Base-by-base conservation (phyloP, 2,329 filamentous ascomycete species). In the Diaporthe destruens region DNA sequence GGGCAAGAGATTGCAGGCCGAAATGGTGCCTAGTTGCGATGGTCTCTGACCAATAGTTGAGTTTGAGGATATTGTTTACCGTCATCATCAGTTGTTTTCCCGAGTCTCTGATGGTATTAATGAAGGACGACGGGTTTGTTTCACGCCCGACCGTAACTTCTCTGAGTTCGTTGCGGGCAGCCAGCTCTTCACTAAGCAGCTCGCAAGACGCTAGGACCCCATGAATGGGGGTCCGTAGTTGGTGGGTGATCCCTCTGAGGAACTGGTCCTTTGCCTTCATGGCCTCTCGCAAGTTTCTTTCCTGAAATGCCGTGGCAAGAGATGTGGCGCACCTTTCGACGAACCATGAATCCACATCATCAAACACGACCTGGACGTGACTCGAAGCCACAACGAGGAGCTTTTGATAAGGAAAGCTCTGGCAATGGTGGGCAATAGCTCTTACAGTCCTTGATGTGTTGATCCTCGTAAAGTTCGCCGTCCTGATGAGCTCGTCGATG, bases 171-270 rank as follows among this genome's bases (percentile, higher is more conserved):
- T 79, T 77, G 3, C 76, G 71, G 4, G 76, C 75, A 36, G 77
- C 80, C 0, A 85, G 71, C 49, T 85, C 84, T 70, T 86, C 84
- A 0, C 80, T 80, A 1, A 86, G 76, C 0, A 86, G 75, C 20
- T 86, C 79, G 1, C 76, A 76, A 1, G 78, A 79, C 1, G 79
- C 80, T 0, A 86, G 78, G 2, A 86, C 84, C 0, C 85, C 85
- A 44, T 87, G 85, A 6, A 87, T 85, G 0, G 85, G 85, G 0
- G 85, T 87, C 49, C 85, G 80, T 0, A 87, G 81, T 47, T 86
- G 83, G 68, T 87, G 85, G 0, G 84, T 85, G 11, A 86, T 81
- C 0, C 84, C 83, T 5, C 85, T 80, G 0, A 86, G 77, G 70
- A 87, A 87, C 3, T 76, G 80, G 1, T 85, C 84, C 68, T 86